These are phyloP conservation scores for Plantago major DNA, from an alignment of 257 asterid species.

Conservation along the genomic window DNA sequence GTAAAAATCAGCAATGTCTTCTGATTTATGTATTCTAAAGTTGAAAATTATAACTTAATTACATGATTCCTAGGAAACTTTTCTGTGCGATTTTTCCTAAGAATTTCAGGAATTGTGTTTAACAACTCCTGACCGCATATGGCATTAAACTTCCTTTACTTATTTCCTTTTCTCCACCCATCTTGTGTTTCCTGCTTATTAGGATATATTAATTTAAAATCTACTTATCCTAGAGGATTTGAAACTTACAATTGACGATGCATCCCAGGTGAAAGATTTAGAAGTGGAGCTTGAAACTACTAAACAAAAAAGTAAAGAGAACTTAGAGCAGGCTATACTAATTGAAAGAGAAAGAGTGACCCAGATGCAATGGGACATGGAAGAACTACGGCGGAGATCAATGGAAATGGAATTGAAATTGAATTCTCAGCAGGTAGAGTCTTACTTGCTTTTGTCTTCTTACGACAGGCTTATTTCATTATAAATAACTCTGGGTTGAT, in stretches of 20 bases:
- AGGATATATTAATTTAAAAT: not conserved
- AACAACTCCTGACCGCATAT: too few species aligned
- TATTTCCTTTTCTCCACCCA: not conserved
- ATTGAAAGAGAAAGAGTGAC: constrained; percentile 90
- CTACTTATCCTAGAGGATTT: not conserved
- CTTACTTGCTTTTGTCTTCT: constrained; percentile 17
- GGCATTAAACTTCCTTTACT: not conserved
- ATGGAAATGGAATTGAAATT: constrained; percentile 83
- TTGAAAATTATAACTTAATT: too few species aligned
- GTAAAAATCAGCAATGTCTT: too few species aligned
- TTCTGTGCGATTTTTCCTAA: too few species aligned
- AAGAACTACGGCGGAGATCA: constrained; percentile 77
- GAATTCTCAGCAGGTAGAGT: constrained; percentile 59
- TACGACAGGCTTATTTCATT: constrained; percentile 11
- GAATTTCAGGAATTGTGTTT: too few species aligned
- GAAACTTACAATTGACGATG: constrained; percentile 15
- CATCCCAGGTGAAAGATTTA: constrained; percentile 86
- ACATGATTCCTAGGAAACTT: too few species aligned
- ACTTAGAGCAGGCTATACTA: constrained; percentile 83
- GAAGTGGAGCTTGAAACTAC: constrained; percentile 93
- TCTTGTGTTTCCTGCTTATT: not conserved
- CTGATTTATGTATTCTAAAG: too few species aligned
- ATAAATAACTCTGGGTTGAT: constrained; percentile 15
- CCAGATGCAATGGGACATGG: constrained; percentile 99
- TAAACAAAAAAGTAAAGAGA: constrained; percentile 79